Conservation (phyloP, 2,329 filamentous ascomycete genomes). For the Lachnellula arida region DNA sequence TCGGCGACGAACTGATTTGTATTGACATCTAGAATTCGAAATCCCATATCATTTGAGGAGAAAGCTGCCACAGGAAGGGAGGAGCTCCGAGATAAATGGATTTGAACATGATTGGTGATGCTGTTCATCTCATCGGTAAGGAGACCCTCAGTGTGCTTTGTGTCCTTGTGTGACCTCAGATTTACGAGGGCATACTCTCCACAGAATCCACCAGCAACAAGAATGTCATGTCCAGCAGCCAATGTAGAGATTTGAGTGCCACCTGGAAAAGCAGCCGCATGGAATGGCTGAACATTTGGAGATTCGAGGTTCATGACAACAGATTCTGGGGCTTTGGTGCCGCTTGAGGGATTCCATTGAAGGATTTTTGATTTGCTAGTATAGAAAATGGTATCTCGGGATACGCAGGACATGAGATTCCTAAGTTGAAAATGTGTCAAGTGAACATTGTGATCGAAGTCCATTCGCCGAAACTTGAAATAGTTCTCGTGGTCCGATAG, state of each 20-base stretch:
- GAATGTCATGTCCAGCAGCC: constrained; percentile 31
- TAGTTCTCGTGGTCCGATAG: constrained; percentile 35
- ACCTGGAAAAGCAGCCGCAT: constrained; percentile 9
- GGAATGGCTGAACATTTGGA: constrained; percentile 23
- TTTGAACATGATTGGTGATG: constrained; percentile 62
- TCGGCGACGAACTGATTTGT: constrained; percentile 55
- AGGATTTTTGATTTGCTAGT: constrained; percentile 46
- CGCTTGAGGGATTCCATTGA: constrained; percentile 48
- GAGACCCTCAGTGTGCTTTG: constrained; percentile 33
- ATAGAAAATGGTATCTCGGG: constrained; percentile 53
- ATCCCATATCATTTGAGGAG: constrained; percentile 56
- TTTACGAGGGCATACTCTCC: constrained; percentile 37
- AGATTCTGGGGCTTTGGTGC: constrained; percentile 25
- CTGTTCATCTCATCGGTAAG: constrained; percentile 48
- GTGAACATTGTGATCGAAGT: constrained; percentile 48
- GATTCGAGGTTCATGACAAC: constrained; percentile 28
- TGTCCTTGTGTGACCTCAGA: constrained; percentile 26
- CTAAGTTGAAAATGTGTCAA: constrained; percentile 64
- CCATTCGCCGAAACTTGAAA: constrained; percentile 55
- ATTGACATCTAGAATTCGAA: constrained; percentile 54
- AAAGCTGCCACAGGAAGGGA: constrained; percentile 52
- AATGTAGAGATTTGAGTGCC: constrained; percentile 33
- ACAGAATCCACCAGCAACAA: constrained; percentile 37
- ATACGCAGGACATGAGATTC: constrained; percentile 55
- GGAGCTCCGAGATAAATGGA: constrained; percentile 50